phyloP scores from a whole-genome alignment of 495 filamentous ascomycete species.

The Penicillium canescens region DNA sequence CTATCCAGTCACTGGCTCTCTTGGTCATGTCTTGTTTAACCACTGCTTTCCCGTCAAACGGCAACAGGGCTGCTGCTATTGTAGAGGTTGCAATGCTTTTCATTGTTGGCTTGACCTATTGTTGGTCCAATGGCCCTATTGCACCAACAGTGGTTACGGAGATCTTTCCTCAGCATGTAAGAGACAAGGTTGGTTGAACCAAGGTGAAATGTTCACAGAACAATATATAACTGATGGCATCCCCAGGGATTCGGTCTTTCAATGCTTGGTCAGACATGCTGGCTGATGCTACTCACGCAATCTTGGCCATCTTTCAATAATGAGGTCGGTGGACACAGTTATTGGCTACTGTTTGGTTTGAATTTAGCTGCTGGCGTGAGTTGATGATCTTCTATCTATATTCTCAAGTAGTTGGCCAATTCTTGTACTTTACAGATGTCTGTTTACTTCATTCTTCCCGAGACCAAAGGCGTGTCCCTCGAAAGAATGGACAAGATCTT shows the following conservation, averaged over 20 bases:
- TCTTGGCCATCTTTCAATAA: slow-evolving; percentile 38
- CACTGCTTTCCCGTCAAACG: slow-evolving; percentile 34
- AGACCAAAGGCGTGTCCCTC: slow-evolving; percentile 24
- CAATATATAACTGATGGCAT: neutral
- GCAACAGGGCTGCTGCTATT: slow-evolving; percentile 33
- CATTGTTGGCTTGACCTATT: slow-evolving; percentile 38
- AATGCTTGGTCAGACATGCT: slow-evolving; percentile 35
- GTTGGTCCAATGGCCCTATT: slow-evolving; percentile 39
- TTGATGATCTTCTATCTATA: neutral
- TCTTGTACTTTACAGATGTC: slow-evolving; percentile 22
- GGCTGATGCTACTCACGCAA: slow-evolving; percentile 33
- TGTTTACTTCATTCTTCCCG: slow-evolving; percentile 35
- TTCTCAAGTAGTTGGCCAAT: neutral
- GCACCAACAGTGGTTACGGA: slow-evolving; percentile 31
- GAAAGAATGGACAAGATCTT: slow-evolving; percentile 42
- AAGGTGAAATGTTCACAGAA: neutral
- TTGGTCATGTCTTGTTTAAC: slow-evolving; percentile 33
- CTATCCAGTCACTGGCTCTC: slow-evolving; percentile 31
- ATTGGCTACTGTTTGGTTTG: slow-evolving; percentile 36
- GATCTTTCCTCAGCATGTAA: slow-evolving; percentile 39
- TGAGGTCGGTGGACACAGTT: slow-evolving; percentile 31
- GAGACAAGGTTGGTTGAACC: slow-evolving; percentile 29
- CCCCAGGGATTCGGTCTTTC: slow-evolving; percentile 28
- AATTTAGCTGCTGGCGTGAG: slow-evolving; percentile 35
- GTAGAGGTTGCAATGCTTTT: slow-evolving; percentile 39